phyloP scores from a whole-genome alignment of 2,329 filamentous ascomycete species.

The Plectosphaerella sp. region DNA sequence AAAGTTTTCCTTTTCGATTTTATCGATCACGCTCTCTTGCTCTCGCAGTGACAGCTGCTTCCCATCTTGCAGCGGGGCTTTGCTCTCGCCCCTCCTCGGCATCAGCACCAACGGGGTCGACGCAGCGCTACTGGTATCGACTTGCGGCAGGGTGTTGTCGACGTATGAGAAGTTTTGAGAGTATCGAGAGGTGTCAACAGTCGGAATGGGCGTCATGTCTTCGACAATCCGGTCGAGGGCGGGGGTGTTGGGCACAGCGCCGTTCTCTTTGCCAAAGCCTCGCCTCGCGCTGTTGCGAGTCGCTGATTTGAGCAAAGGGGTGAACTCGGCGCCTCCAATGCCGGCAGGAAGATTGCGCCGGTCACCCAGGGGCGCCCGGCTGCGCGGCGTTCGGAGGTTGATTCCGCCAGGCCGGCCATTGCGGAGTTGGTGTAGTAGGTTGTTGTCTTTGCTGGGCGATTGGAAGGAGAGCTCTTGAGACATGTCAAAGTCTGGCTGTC shows the following conservation, averaged over 20 bases:
- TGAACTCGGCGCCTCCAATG: conserved; percentile 76
- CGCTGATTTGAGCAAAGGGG: conserved; percentile 82
- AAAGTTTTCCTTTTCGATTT: conserved; percentile 98
- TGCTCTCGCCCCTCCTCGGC: conserved; percentile 57
- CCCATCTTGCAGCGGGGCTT: conserved; percentile 72
- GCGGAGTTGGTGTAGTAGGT: conserved; percentile 70
- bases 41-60: conserved; percentile 90
- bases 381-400: conserved; percentile 69
- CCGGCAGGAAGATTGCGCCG: conserved; percentile 66
- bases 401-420: conserved; percentile 55
- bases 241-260: conserved; percentile 61
- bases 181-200: conserved; percentile 68
- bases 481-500: conserved; percentile 71
- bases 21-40: conserved; percentile 92
- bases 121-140: conserved; percentile 73
- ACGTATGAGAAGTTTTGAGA: conserved; percentile 61
- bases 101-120: conserved; percentile 77
- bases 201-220: conserved; percentile 70
- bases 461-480: conserved; percentile 86
- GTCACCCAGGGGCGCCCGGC: conserved; percentile 66
- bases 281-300: conserved; percentile 66
- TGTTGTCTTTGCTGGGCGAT: conserved; percentile 71
- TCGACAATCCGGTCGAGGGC: conserved; percentile 62
- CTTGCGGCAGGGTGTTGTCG: conserved; percentile 69
- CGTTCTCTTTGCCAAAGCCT: conserved; percentile 56